A percentile compares a stretch with the other conserved stretches of the same genome.
phyloP scores from a whole-genome alignment of 805 yeast species.

The Kazachstania africana region DNA sequence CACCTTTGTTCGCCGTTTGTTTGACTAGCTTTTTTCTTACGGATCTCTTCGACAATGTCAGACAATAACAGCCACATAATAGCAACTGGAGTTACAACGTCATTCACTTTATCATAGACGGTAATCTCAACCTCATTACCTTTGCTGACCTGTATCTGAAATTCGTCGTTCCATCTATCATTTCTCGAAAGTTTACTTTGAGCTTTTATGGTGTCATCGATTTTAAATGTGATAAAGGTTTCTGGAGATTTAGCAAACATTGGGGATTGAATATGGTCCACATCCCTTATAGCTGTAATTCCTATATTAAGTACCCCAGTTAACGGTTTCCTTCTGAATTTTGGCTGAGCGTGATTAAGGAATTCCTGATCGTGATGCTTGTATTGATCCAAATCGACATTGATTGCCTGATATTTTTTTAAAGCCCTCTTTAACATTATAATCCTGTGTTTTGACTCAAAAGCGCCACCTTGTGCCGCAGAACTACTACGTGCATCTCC shows the following conservation, averaged over 20 bases:
- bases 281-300: conserved; percentile 72
- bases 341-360: conserved; percentile 53
- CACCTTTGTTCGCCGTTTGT: conserved; percentile 68
- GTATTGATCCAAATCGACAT: conserved; percentile 52
- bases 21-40: conserved; percentile 75
- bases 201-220: conserved; percentile 80
- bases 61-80: conserved; percentile 82
- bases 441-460: conserved; percentile 77
- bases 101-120: conserved; percentile 69
- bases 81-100: conserved; percentile 72
- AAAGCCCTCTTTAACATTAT: conserved; percentile 72
- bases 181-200: conserved; percentile 63
- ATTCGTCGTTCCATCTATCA: conserved; percentile 76
- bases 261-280: conserved; percentile 85
- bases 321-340: conserved; percentile 69
- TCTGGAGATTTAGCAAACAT: conserved; percentile 71
- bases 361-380: conserved; percentile 45
- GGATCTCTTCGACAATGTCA: conserved; percentile 88
- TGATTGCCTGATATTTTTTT: conserved; percentile 83
- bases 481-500: conserved; percentile 79
- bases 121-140: conserved; percentile 88
- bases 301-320: conserved; percentile 68
- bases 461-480: conserved; percentile 80
- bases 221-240: conserved; percentile 60
- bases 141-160: conserved; percentile 69